Conservation (phyloP, 495 filamentous ascomycete species). For the Penicillium soppii region DNA sequence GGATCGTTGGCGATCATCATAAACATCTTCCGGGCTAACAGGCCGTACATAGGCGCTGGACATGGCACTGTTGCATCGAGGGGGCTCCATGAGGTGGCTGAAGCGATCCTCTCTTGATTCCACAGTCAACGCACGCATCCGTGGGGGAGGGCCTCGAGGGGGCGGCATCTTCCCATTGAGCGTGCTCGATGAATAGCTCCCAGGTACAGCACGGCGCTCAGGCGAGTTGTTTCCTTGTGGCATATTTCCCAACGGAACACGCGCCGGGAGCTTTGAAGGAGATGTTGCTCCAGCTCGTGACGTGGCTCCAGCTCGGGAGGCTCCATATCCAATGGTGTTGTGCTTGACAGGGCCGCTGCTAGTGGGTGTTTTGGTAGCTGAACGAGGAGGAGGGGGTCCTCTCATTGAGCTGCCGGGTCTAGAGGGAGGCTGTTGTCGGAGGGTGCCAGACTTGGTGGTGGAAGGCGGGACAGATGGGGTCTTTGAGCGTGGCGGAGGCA, state of each 20-base stretch:
- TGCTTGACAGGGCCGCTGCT: constrained; percentile 48
- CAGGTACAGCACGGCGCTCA: constrained; percentile 60
- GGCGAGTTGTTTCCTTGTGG: constrained; percentile 81
- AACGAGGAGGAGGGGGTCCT: constrained; percentile 52
- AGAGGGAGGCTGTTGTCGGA: constrained; percentile 30
- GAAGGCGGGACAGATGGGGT: constrained; percentile 66
- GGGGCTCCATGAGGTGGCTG: constrained; percentile 56
- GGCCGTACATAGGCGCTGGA: constrained; percentile 70
- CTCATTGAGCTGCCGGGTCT: constrained; percentile 48
- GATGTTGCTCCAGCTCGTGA: constrained; percentile 50
- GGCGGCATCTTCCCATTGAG: constrained; percentile 59
- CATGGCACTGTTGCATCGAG: constrained; percentile 63
- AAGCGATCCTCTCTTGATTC: constrained; percentile 65
- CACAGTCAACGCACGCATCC: constrained; percentile 80
- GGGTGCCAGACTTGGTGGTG: constrained; percentile 22
- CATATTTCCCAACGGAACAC: constrained; percentile 76
- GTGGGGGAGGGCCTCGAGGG: constrained; percentile 74
- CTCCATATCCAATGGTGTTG: constrained; percentile 55
- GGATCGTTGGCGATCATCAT: constrained; percentile 65
- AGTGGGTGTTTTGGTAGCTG: constrained; percentile 70
- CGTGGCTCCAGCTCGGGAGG: constrained; percentile 39
- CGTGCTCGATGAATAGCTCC: constrained; percentile 50
- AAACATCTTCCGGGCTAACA: constrained; percentile 80
- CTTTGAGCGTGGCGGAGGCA: constrained; percentile 69
- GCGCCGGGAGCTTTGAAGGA: constrained; percentile 80